A percentile compares a stretch with the other conserved stretches of the same genome.
phyloP scores from a whole-genome alignment of 176 grass and related monocot genomes.

The Triticum aestivum region IWGSC_CS_RefSeq_v2.1 NC_057808.1:448538445-448538944 shows the following conservation, averaged over 20 bases:
- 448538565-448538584: neutral
- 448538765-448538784: too few relatives aligned
- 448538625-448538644: neutral
- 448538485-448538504: neutral
- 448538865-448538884: neutral
- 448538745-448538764: neutral
- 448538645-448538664: neutral
- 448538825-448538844: neutral
- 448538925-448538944: too few relatives aligned
- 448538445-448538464: neutral
- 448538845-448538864: neutral
- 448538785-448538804: neutral
- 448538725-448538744: neutral
- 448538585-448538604: neutral
- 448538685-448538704: neutral
- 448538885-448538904: neutral
- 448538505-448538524: neutral
- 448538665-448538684: neutral
- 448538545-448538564: neutral
- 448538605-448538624: neutral
- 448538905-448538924: too few relatives aligned
- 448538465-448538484: neutral
- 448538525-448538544: neutral
- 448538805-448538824: neutral
- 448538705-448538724: neutral